A percentile compares a stretch with the other conserved stretches of the same genome.
Conservation (phyloP, 2,329 filamentous ascomycete genomes). For the Phyllosticta citribraziliensis region DNA sequence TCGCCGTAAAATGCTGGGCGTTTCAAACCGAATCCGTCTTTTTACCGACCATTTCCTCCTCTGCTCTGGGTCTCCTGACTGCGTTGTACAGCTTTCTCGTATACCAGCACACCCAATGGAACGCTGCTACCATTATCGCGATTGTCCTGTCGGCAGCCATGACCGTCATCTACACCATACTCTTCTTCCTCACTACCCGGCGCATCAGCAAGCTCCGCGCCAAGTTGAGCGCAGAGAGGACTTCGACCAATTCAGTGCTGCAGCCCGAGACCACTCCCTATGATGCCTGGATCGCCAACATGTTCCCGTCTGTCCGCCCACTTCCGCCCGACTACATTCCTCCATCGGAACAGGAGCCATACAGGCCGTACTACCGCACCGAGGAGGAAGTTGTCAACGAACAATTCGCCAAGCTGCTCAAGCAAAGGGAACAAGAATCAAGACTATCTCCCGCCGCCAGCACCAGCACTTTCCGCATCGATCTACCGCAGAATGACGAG, state of each 20-base stretch:
- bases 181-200: constrained; percentile 35
- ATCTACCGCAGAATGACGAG: constrained; percentile 19
- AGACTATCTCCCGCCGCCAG: constrained; percentile 24
- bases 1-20: constrained; percentile 34
- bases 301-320: constrained; percentile 30
- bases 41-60: constrained; percentile 35
- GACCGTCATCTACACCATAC: constrained; percentile 31
- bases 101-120: constrained; percentile 32
- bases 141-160: constrained; percentile 31
- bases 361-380: constrained; percentile 17
- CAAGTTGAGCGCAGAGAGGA: not conserved
- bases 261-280: constrained; percentile 31
- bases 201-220: constrained; percentile 25
- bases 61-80: constrained; percentile 37
- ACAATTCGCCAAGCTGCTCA: constrained; percentile 41
- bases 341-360: not conserved
- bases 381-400: constrained; percentile 42
- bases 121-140: constrained; percentile 33
- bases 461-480: constrained; percentile 35
- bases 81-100: constrained; percentile 39
- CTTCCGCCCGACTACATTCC: constrained; percentile 6
- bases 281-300: constrained; percentile 36
- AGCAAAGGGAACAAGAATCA: constrained; percentile 22
- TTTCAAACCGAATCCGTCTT: constrained; percentile 42
- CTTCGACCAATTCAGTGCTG: constrained; percentile 20